Conservation (phyloP, 2,329 filamentous ascomycete genomes). For the Neopestalotiopsis clavispora region DNA sequence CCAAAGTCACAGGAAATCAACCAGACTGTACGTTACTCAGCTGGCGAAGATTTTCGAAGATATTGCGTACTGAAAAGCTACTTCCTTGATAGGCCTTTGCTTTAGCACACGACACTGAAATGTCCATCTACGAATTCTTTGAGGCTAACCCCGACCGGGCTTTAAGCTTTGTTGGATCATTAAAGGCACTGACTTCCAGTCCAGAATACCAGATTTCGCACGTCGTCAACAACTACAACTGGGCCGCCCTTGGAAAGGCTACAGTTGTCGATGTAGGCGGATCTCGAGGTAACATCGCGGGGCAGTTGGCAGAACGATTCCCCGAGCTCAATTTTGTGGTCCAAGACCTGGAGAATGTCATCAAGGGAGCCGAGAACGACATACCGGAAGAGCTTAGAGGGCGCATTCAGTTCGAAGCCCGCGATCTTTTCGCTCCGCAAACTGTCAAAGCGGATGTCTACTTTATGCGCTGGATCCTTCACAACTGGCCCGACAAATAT, state of each 20-base stretch:
- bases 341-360: slow-evolving; percentile 36
- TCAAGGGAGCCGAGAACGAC: slow-evolving; percentile 21
- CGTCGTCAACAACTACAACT: slow-evolving; percentile 1
- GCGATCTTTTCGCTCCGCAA: slow-evolving; percentile 28
- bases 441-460: slow-evolving; percentile 41
- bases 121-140: neutral
- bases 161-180: neutral
- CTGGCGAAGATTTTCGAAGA: too few species aligned
- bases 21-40: too few species aligned
- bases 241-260: slow-evolving; percentile 10
- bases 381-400: slow-evolving; percentile 20
- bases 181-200: neutral
- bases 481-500: slow-evolving; percentile 48
- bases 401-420: slow-evolving; percentile 21
- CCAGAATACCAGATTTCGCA: neutral
- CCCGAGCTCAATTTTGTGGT: slow-evolving; percentile 36
- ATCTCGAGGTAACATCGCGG: slow-evolving; percentile 29
- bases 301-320: slow-evolving; percentile 30
- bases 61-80: too few species aligned
- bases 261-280: slow-evolving; percentile 30
- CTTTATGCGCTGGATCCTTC: slow-evolving; percentile 48
- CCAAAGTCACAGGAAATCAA: too few species aligned
- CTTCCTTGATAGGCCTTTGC: too few species aligned
- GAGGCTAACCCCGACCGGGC: neutral
- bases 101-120: too few species aligned